These are phyloP conservation scores for Epichloe scottii DNA, from an alignment of 2,329 filamentous ascomycete genomes.

Conservation along the genomic window DNA sequence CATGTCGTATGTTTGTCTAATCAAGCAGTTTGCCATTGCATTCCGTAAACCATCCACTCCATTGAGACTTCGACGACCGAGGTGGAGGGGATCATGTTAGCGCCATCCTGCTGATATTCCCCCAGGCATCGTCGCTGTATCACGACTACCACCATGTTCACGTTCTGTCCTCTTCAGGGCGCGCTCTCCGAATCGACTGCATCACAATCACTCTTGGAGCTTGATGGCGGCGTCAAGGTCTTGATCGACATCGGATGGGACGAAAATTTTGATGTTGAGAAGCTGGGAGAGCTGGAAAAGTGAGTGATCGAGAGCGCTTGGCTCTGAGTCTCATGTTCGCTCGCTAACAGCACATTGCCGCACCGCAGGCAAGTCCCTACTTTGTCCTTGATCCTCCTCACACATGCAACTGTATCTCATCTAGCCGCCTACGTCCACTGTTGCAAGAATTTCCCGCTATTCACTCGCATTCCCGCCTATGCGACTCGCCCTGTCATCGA, in stretches of 20 bases:
- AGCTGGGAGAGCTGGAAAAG: conserved; percentile 84
- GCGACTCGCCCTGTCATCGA: conserved; percentile 89
- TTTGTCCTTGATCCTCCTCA: conserved; percentile 84
- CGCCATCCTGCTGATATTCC: neutral
- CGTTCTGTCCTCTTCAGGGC: conserved; percentile 83
- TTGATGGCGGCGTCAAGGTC: conserved; percentile 93
- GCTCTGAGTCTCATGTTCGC: neutral
- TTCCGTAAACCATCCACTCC: neutral
- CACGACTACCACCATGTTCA: conserved; percentile 61
- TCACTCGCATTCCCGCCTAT: conserved; percentile 86
- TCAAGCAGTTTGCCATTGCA: neutral
- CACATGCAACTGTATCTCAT: conserved; percentile 84
- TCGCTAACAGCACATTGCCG: conserved; percentile 12
- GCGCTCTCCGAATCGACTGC: conserved; percentile 78
- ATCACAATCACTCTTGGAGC: conserved; percentile 89
- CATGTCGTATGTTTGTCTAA: neutral
- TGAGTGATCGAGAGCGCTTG: conserved; percentile 28
- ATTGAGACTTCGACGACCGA: neutral
- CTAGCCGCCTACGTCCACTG: conserved; percentile 90
- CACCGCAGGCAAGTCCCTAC: conserved; percentile 69
- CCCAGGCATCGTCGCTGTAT: neutral
- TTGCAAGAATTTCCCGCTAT: conserved; percentile 90
- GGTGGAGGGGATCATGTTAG: conserved; percentile 2
- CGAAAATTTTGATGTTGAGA: conserved; percentile 70
- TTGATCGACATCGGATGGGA: conserved; percentile 95